Percentiles rank a stretch among this genome's conserved stretches.
Evolutionary conservation across 179 eudicot species (phyloP).

Genomic region (Beta corolliflora): DNA sequence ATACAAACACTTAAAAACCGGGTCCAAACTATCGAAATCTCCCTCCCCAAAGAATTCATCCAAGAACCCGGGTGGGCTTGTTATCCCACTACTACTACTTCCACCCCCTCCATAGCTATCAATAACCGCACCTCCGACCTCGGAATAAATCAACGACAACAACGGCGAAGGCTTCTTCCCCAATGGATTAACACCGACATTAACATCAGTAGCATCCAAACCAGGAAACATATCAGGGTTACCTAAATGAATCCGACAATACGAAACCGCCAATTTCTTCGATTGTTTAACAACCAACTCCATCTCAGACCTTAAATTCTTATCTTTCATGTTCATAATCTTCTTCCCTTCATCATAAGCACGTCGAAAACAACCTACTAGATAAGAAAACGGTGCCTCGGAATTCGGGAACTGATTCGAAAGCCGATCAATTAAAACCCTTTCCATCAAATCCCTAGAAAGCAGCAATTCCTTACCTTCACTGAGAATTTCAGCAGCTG

Average conservation of each 20-base stretch:
- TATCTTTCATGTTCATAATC: slow-evolving; percentile 75
- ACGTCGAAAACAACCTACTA: slow-evolving; percentile 65
- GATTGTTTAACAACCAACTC: slow-evolving; percentile 63
- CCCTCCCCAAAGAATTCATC: slow-evolving; percentile 74
- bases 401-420: slow-evolving; percentile 58
- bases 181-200: neutral
- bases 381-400: slow-evolving; percentile 71
- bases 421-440: slow-evolving; percentile 81
- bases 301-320: slow-evolving; percentile 63
- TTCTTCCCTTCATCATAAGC: slow-evolving; percentile 82
- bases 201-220: slow-evolving; percentile 24
- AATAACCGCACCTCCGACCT: slow-evolving; percentile 52
- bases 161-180: slow-evolving; percentile 55
- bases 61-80: slow-evolving; percentile 74
- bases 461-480: slow-evolving; percentile 71
- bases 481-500: slow-evolving; percentile 91
- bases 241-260: slow-evolving; percentile 84
- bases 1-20: slow-evolving; percentile 71
- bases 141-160: slow-evolving; percentile 61
- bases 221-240: slow-evolving; percentile 81
- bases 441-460: slow-evolving; percentile 71
- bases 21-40: slow-evolving; percentile 89
- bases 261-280: slow-evolving; percentile 66
- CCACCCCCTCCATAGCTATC: slow-evolving; percentile 67
- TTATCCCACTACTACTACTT: slow-evolving; percentile 46